Base-by-base conservation (phyloP, 169 alveolate genomes). In the Eimeria sp. region DNA sequence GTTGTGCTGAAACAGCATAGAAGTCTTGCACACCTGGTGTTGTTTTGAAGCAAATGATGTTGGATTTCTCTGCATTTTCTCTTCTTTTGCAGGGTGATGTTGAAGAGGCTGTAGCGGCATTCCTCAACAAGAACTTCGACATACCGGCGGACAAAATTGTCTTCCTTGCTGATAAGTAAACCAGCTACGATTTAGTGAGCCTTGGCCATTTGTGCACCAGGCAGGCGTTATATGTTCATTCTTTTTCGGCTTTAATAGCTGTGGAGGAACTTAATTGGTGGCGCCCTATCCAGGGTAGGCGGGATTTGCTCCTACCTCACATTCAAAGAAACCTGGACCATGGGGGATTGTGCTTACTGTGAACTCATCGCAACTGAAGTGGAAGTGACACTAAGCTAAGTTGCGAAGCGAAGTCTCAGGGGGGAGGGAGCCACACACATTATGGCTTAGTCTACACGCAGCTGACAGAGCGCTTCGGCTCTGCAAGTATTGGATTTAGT, bases 101-200 rank as follows among this genome's bases (percentile, higher is more conserved):
- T n/a, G 91, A 60, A 77, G 78, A 85, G 27, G 60, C 91, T 6
- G 33, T 85, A 13, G 80, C 78, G n/a, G 78, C 91, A 23, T 85
- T 85, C 91, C 91, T 85, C n/a, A 14, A 16, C 40, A 85, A 85
- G 40, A 85, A 85, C 43, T 85, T 85, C 77, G 64, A 37, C 54
- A 60, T 85, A 20, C 91, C 74, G n/a, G 91, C 33, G 37, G 91
- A 56, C 46, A 85, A 62, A 20, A 62, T 85, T 60, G 91, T 85
- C 60, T 60, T 85, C n/a, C 91, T 85, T 6, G 72, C 91, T 11
- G 91, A 85, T 23, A 85, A 85, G 91, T 85, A 46, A 60, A 27
- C 33, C 49, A 72, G 49, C 72, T n/a, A 37, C 10, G 74, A 56
- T 13, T 11, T 27, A 30, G 10, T 27, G 66, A 8, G 9, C 9